These are phyloP conservation scores for Fusarium albidum DNA, from an alignment of 2,329 filamentous ascomycete genomes.

Conservation along the genomic window DNA sequence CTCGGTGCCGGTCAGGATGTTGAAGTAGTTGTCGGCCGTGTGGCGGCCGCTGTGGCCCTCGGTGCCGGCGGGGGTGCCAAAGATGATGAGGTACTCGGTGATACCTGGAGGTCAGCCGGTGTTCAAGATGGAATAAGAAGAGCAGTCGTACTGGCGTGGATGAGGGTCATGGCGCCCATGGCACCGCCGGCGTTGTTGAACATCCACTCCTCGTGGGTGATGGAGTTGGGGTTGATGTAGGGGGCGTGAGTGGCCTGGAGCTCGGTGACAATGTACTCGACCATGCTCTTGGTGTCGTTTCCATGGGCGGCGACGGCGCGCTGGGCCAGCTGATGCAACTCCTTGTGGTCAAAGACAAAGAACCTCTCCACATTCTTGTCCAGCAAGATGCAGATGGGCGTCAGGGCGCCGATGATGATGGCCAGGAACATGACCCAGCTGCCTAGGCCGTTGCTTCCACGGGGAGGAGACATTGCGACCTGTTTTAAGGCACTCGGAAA, in stretches of 20 bases:
- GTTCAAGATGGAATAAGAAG: no score
- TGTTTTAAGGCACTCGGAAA: no score
- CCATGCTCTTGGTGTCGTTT: conserved; percentile 76
- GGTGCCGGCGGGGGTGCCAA: conserved; percentile 83
- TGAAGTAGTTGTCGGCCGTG: conserved; percentile 94
- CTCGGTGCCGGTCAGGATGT: conserved; percentile 83
- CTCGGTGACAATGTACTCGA: conserved; percentile 74
- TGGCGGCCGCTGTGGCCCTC: conserved; percentile 90
- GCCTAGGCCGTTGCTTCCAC: no score
- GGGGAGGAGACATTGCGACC: no score
- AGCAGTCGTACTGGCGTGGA: conserved; percentile 80
- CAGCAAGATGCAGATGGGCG: conserved; percentile 62
- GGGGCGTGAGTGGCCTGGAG: conserved; percentile 60
- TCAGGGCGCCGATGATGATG: conserved; percentile 57
- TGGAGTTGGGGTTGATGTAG: conserved; percentile 64
- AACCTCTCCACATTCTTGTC: conserved; percentile 69
- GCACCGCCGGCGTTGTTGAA: conserved; percentile 93
- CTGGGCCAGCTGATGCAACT: conserved; percentile 74
- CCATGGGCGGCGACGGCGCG: conserved; percentile 73
- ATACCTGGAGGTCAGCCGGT: no score
- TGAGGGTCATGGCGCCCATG: conserved; percentile 91
- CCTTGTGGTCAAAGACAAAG: conserved; percentile 77
- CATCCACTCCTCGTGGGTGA: conserved; percentile 77
- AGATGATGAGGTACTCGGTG: conserved; percentile 87
- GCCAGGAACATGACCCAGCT: no score